Base-by-base conservation (phyloP, 306 rosid genomes). In the Calophaca sinica region DNA sequence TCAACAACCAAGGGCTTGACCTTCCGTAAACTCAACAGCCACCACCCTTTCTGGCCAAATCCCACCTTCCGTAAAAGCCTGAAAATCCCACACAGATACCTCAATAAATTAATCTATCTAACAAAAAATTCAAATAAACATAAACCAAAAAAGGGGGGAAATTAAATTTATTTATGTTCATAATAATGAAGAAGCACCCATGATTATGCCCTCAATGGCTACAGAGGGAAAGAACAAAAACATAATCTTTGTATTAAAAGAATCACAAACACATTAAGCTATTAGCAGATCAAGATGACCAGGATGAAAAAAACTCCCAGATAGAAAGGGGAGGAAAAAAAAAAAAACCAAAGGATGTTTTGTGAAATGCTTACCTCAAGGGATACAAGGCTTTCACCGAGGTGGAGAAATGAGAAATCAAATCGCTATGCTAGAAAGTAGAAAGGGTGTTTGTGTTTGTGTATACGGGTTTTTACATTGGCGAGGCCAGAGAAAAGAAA, bases 31-130 rank as follows among this genome's bases (percentile, higher is more conserved):
- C 59, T 70, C 78, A 36, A 79, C 39, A 75, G 46, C 73, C 54
- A 74, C 73, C 46, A 73, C 76, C 80, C 13, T 62, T 62, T 32
- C 45, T 26, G 90, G 93, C 85, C 96, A 89, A 88, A 83, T 42
- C 44, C 88, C 88, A 77, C 87, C 88, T 85, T 87, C 86, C 84
- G 89, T 84, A 79, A 82, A 75, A 80, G 92, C 86, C 93, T 87
- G 93, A 68, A 80, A 89, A 78, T 77, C 81, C 83, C 68, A 81
- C 84, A 69, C 55, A 83, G 8, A 84, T 33, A 68, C 44, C 62
- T 74, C 35, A 79, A 68, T 73, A 79, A 81, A 84, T 66, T 38
- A 82, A 61, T 70, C 63, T 54, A 80, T 39, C 4, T 26, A 78
- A 72, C 10, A 13, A 58, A 14, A 36, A 39, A 33, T 0, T 26